phyloP scores from a whole-genome alignment of 257 asterid genomes.

The Cruciata laevipes region DNA sequence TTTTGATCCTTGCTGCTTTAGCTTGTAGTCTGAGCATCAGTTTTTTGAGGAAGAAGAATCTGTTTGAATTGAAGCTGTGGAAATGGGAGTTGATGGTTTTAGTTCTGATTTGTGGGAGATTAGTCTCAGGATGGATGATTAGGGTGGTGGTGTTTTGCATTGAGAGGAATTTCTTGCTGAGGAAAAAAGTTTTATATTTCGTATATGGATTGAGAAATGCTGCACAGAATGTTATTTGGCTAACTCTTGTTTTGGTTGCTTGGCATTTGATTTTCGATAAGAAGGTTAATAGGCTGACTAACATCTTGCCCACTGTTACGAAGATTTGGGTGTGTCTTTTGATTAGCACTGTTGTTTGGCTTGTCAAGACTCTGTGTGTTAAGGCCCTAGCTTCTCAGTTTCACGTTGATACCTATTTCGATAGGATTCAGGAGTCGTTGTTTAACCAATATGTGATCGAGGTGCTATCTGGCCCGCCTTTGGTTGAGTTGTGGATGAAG shows the following conservation, averaged over 20 bases:
- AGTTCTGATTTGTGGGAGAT: conserved; percentile 69
- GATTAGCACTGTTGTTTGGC: conserved; percentile 62
- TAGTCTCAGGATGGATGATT: conserved; percentile 78
- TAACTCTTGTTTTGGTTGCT: conserved; percentile 63
- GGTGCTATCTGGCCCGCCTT: conserved; percentile 67
- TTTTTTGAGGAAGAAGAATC: conserved; percentile 18
- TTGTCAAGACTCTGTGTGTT: conserved; percentile 62
- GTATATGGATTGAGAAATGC: conserved; percentile 77
- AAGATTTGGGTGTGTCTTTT: conserved; percentile 72
- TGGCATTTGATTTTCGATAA: conserved; percentile 70
- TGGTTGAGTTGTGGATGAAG: conserved; percentile 41
- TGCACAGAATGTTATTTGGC: conserved; percentile 81
- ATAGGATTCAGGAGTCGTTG: conserved; percentile 73
- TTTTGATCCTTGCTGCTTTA: conserved; percentile 43
- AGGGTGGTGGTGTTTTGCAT: conserved; percentile 53
- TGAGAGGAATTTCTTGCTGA: conserved; percentile 56
- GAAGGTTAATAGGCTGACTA: conserved; percentile 45
- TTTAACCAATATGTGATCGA: conserved; percentile 73
- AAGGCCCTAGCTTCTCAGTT: conserved; percentile 81
- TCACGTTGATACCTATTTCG: conserved; percentile 81
- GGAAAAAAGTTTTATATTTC: conserved; percentile 74
- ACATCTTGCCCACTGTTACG: conserved; percentile 51
- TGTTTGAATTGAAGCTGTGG: conserved; percentile 50
- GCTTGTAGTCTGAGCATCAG: conserved; percentile 42
- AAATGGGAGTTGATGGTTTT: conserved; percentile 77